Conservation (phyloP, 768 basidiomycete species). For the Amanita molliuscula region DNA sequence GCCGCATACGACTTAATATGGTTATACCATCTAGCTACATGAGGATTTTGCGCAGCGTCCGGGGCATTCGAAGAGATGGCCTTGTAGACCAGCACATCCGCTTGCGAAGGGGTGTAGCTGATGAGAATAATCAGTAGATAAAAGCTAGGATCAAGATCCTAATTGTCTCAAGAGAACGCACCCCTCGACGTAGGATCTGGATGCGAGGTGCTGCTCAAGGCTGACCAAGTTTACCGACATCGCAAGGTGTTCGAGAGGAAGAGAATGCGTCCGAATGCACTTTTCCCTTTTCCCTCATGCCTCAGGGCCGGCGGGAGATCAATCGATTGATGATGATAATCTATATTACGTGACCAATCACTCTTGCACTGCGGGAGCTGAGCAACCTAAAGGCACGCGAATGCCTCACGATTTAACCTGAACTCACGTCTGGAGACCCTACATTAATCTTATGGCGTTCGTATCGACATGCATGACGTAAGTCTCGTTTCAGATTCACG, state of each 20-base stretch:
- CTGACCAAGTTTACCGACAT: conserved; percentile 64
- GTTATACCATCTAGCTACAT: conserved; percentile 84
- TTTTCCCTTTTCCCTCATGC: conserved; percentile 7
- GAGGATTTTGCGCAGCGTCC: conserved; percentile 52
- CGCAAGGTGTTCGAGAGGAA: conserved; percentile 11
- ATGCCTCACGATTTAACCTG: background rate
- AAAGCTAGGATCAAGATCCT: background rate
- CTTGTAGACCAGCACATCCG: conserved; percentile 89
- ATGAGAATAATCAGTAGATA: conserved; percentile 8
- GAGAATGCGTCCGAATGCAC: background rate
- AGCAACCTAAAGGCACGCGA: background rate
- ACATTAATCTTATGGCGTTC: background rate
- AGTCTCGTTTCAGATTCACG: background rate
- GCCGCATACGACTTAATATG: conserved; percentile 84
- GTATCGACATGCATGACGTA: background rate
- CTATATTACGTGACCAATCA: background rate
- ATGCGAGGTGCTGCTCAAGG: conserved; percentile 80
- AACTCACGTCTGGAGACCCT: background rate
- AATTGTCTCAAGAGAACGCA: conserved; percentile 29
- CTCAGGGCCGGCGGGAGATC: conserved; percentile 15
- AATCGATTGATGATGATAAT: conserved; percentile 1
- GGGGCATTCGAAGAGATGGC: conserved; percentile 61
- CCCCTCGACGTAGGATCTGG: conserved; percentile 89
- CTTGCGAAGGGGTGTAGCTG: conserved; percentile 89
- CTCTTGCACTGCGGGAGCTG: background rate